Conservation (phyloP, 2,329 filamentous ascomycete genomes). For the Scedosporium aurantiacum region DNA sequence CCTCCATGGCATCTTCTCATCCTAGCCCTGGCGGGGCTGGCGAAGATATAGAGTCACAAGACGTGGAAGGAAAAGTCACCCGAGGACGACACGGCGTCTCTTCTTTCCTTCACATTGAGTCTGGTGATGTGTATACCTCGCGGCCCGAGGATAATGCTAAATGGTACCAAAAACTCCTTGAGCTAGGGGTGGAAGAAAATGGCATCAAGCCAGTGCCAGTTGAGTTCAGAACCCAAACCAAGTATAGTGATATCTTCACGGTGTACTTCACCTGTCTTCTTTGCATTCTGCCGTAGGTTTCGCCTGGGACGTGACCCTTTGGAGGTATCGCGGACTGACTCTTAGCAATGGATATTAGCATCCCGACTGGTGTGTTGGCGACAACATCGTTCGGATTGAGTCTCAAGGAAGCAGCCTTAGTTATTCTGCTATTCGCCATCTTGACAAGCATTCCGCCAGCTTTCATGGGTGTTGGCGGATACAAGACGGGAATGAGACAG, state of each 20-base stretch:
- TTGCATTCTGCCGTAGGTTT: slow-evolving; percentile 44
- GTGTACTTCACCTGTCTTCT: slow-evolving; percentile 48
- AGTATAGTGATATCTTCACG: slow-evolving; percentile 46
- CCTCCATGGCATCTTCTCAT: not conserved
- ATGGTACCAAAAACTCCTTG: slow-evolving; percentile 32
- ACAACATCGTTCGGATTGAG: slow-evolving; percentile 41
- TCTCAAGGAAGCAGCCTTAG: slow-evolving; percentile 42
- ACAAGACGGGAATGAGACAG: slow-evolving; percentile 46
- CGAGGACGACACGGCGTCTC: not conserved
- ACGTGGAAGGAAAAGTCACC: not conserved
- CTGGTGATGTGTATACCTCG: not conserved
- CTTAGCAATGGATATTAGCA: slow-evolving; percentile 18
- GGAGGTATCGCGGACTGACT: slow-evolving; percentile 1
- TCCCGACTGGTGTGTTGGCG: slow-evolving; percentile 48
- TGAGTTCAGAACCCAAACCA: slow-evolving; percentile 40
- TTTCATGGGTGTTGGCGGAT: slow-evolving; percentile 42
- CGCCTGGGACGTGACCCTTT: not conserved
- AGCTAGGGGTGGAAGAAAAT: slow-evolving; percentile 38
- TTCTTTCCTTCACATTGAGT: not conserved
- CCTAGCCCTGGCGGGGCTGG: not conserved
- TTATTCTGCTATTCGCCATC: slow-evolving; percentile 48
- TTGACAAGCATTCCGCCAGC: slow-evolving; percentile 42
- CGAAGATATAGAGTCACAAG: not conserved
- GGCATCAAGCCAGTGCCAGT: slow-evolving; percentile 45
- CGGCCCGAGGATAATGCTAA: slow-evolving; percentile 11